Evolutionary conservation across 140 eudicot species (phyloP), one percentile per base, ranked within the genome.

Genomic region (Senecio squalidus): DNA sequence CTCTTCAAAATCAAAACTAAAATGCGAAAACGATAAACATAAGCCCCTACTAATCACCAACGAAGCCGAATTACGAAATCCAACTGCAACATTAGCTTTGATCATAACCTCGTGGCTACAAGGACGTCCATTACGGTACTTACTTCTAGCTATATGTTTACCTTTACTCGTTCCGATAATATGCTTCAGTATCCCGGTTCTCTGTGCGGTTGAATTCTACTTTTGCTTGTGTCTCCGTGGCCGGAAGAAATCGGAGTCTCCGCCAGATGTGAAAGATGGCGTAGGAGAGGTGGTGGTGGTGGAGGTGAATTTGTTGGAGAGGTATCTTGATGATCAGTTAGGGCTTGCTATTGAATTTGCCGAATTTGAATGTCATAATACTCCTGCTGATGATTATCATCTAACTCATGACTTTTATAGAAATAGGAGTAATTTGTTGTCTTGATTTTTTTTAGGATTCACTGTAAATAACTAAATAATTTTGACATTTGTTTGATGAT

Each of bases 291-390:
- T 47, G 14, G 58, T 60, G 51, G 49, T 27, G 38, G 74, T 40
- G 55, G 82, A 71, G 51, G 4, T 48, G 34, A 65, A 34, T 70
- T 27, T 79, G 69, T 69, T 83, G 68, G 86, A 79, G 68, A 72
- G 91, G 61, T 83, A 83, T 44, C 66, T 79, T 52, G 91, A 79
- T 26, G 86, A 83, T 79, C 91, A 83, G 36, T 66, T 83, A 53
- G 49, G 58, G 23, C 86, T 83, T 31, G 88, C 76, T 26, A 48
- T 69, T 60, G 86, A 68, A 48, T 55, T 75, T 56, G 75, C 64
- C 48, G 85, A 71, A 36, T 72, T 50, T 49, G 78, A 55, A 27
- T 60, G 29, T 34, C 59, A 29, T 43, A 62, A 29, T 31, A 66
- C 56, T 44, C 21, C n/a, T 44, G 21, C 7, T 61, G 66, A 62